A percentile compares a stretch with the other conserved stretches of the same genome.
Evolutionary conservation across 192 early-diverging fungal species (phyloP).

Genomic region (Podochytrium sp.): DNA sequence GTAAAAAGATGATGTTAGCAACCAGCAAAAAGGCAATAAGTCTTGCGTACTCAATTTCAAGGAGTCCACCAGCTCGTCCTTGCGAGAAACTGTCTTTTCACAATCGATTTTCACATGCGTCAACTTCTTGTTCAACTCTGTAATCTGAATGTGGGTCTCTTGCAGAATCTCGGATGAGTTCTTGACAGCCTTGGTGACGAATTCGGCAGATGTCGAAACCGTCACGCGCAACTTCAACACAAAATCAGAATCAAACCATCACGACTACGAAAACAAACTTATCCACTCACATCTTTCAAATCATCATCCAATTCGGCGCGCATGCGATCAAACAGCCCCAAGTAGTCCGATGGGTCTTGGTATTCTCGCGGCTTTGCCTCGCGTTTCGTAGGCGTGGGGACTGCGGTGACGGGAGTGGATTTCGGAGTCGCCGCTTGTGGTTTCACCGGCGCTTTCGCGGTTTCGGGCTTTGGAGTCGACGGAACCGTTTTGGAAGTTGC

Average conservation of each 20-base stretch:
- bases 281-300: conserved; percentile 4
- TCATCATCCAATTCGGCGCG: conserved; percentile 23
- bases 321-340: conserved; percentile 17
- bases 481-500: no score
- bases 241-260: not conserved
- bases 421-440: no score
- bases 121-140: conserved; percentile 2
- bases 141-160: conserved; percentile 8
- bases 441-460: no score
- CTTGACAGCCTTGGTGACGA: not conserved
- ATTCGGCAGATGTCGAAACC: not conserved
- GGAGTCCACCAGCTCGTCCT: not conserved
- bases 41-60: not conserved
- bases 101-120: not conserved
- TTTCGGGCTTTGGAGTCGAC: no score
- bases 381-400: conserved; percentile 8
- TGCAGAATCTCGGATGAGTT: conserved; percentile 5
- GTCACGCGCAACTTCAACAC: not conserved
- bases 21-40: not conserved
- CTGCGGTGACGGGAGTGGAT: not conserved
- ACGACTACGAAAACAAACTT: not conserved
- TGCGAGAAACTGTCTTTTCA: not conserved
- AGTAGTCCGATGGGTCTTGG: not conserved
- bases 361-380: not conserved
- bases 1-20: not conserved